phyloP scores from a whole-genome alignment of 169 alveolate species.

The Plasmodium gallinaceum region DNA sequence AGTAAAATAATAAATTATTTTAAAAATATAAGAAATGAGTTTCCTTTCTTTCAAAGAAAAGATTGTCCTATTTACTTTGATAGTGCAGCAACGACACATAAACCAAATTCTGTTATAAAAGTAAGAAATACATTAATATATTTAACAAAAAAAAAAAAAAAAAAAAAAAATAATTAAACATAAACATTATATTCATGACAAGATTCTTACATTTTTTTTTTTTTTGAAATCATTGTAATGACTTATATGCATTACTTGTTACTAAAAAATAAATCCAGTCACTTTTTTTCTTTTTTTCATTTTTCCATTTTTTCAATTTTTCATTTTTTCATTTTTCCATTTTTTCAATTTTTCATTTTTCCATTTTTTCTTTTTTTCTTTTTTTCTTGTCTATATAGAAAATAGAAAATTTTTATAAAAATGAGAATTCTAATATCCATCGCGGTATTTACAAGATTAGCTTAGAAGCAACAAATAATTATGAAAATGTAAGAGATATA shows the following conservation, averaged over 20 bases:
- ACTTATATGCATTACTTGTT: no score
- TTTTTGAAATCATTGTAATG: no score
- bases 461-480: slow-evolving; percentile 72
- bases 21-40: slow-evolving; percentile 33
- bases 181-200: no score
- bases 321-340: slow-evolving; percentile 19
- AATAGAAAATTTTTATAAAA: slow-evolving; percentile 50
- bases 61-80: slow-evolving; percentile 78
- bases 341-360: background rate
- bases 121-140: slow-evolving; percentile 30
- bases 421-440: slow-evolving; percentile 54
- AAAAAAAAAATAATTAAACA: background rate
- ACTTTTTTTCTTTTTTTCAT: slow-evolving; percentile 12
- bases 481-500: slow-evolving; percentile 72
- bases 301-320: no score
- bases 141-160: no score
- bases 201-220: no score
- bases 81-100: slow-evolving; percentile 86
- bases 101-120: slow-evolving; percentile 78
- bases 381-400: slow-evolving; percentile 57
- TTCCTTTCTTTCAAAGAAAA: slow-evolving; percentile 38
- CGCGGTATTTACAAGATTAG: slow-evolving; percentile 54
- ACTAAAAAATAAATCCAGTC: no score
- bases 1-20: slow-evolving; percentile 38
- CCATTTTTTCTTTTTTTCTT: slow-evolving; percentile 11